Base-by-base conservation (phyloP, 2,329 filamentous ascomycete species). In the Alternaria gaisen region DNA sequence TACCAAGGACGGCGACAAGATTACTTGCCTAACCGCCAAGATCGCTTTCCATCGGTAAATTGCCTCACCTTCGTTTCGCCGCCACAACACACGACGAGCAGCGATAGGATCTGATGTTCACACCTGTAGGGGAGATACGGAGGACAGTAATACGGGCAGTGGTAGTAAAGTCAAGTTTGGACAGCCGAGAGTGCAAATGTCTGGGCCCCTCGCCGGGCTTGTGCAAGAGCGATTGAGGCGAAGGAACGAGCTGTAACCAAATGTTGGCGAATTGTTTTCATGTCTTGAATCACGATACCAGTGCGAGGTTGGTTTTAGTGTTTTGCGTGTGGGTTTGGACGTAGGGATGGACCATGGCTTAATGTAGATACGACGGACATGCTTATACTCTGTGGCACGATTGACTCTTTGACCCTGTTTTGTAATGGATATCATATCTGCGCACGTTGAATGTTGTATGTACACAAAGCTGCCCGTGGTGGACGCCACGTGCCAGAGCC, bases 11-110 rank as follows among this genome's bases (percentile, higher is more conserved):
- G 84, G 87, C 58, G 83, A 89, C 66, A 89, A 88, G 75, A 91
- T 99, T 66, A 97, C 94, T 61, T 99, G 95, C 81, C 84, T 99
- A 74, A 90, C 90, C 57, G 93, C 93, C 22, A 86, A 83, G 7
- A 88, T 95, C 60, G 76, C 80, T 44, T 94, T 95, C 70, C 69
- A 75, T 62, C 75, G 76, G 75, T 78, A 78, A 78, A 68, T 70
- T 51, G 60, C 60, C 53, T 65, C 54, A 28, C 36, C 40, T 56
- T 38, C 32, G 32, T 50, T 43, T 43, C 34, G 56, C 50, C 59
- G 54, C 48, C 42, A 53, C 28, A 34, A 43, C 16, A 53, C 40
- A 28, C 58, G 66, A 60, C 67, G 61, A 71, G 61, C 38, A 53
- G 28, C 52, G 26, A 54, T 26, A 38, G 56, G 56, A 43, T 58